Base-by-base conservation (phyloP, 768 basidiomycete genomes). In the Phylloporus arenicola region DNA sequence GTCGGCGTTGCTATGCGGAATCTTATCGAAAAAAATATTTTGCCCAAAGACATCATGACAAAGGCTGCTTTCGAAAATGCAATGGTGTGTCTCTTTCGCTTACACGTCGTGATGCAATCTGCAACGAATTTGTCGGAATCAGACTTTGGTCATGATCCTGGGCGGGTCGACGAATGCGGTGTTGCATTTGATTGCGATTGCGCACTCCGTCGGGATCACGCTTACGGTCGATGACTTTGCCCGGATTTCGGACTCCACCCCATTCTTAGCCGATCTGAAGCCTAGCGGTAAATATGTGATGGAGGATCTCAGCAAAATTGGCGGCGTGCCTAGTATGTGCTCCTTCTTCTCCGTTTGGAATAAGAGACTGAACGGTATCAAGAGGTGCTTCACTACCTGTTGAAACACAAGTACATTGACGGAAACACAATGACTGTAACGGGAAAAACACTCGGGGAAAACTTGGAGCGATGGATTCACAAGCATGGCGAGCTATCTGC, bases 81-180 rank as follows among this genome's bases (percentile, higher is more conserved):
- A 4, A 94, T 98, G 82, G 95, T 91, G 69, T 43, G 64, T 51
- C 47, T 41, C 45, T 39, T 38, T 42, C 14, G 48, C 45, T 46
- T 9, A n/a, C 37, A 13, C 20, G 47, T 59, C 34, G 52, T 39
- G 45, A 45, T 22, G 41, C 34, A 50, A 44, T 22, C 35, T 43
- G 20, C 42, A 57, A 22, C 22, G 41, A 48, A 52, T 30, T 31
- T 34, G 16, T 48, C 50, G 20, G 37, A 48, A 29, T 8, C 50
- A 96, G 93, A 89, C 92, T 19, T 72, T 99, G 45, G 93, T 91
- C 24, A 95, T 99, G 88, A 86, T 94, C 59, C 82, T 99, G 34
- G 96, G 96, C 39, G 96, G 96, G 25, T 97, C 94, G 16, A 98
- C 96, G 27, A 98, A 98, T 67, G 95, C 94, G 25, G 96, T 98